Percentiles rank a stretch among this genome's conserved stretches.
Conservation (phyloP, 1,284 basidiomycete species). For the Fomitopsis palustris region DNA sequence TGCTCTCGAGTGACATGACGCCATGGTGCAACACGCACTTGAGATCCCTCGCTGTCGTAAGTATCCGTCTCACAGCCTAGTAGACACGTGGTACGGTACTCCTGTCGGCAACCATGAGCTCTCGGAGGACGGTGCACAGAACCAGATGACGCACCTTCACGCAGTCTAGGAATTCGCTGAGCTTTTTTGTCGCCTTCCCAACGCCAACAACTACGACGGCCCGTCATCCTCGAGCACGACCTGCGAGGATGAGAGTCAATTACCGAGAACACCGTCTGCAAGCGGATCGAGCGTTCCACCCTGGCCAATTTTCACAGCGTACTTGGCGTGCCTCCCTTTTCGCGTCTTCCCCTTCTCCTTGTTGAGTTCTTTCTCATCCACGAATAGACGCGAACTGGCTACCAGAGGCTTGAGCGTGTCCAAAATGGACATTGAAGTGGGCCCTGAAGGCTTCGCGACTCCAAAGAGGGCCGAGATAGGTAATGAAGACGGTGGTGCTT, state of each 20-base stretch:
- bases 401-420: slow-evolving; percentile 85
- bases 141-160: slow-evolving; percentile 65
- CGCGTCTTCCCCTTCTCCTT: slow-evolving; percentile 36
- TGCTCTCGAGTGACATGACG: slow-evolving; percentile 78
- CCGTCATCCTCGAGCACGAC: slow-evolving; percentile 10
- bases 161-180: slow-evolving; percentile 85
- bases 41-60: slow-evolving; percentile 87
- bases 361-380: slow-evolving; percentile 52
- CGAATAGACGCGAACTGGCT: slow-evolving; percentile 78
- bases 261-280: slow-evolving; percentile 90
- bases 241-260: slow-evolving; percentile 5
- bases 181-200: slow-evolving; percentile 87
- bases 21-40: slow-evolving; percentile 77
- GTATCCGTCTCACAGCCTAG: slow-evolving; percentile 94
- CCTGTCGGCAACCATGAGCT: slow-evolving; percentile 42
- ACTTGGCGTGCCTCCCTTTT: slow-evolving; percentile 35
- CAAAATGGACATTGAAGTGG: slow-evolving; percentile 88
- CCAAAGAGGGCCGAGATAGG: slow-evolving; percentile 84
- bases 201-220: slow-evolving; percentile 77
- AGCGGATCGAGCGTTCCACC: slow-evolving; percentile 96
- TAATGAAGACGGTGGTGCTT: slow-evolving; percentile 42
- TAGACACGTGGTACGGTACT: slow-evolving; percentile 89
- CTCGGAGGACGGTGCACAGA: slow-evolving; percentile 10
- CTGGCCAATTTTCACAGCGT: slow-evolving; percentile 78
- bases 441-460: slow-evolving; percentile 83